phyloP scores from a whole-genome alignment of 495 filamentous ascomycete species.

The Xylona heveae region DNA sequence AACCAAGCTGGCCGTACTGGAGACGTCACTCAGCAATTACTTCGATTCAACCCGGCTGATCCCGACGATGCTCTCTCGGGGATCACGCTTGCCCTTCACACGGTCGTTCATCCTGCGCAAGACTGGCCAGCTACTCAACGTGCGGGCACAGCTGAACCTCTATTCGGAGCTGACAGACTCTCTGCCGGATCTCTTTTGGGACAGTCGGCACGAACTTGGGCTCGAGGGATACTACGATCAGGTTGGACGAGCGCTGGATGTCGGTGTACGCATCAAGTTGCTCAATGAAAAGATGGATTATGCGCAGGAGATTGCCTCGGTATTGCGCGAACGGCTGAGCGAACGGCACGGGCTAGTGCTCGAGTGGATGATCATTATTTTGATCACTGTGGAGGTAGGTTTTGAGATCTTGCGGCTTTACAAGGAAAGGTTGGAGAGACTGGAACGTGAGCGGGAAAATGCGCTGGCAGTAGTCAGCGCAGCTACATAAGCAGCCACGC shows the following conservation, averaged over 20 bases:
- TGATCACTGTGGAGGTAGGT: slow-evolving; percentile 79
- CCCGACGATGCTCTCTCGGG: slow-evolving; percentile 45
- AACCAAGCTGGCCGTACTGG: slow-evolving; percentile 90
- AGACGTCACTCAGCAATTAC: slow-evolving; percentile 61
- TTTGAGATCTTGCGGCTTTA: slow-evolving; percentile 43
- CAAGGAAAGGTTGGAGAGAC: slow-evolving; percentile 29
- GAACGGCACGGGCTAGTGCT: slow-evolving; percentile 70
- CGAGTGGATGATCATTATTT: slow-evolving; percentile 93
- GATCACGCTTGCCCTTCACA: slow-evolving; percentile 44
- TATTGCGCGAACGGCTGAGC: slow-evolving; percentile 70
- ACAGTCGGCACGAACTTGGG: slow-evolving; percentile 60
- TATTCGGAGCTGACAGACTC: slow-evolving; percentile 94
- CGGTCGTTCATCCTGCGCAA: slow-evolving; percentile 71
- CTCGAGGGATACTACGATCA: slow-evolving; percentile 88
- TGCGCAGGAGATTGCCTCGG: slow-evolving; percentile 82
- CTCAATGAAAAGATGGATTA: slow-evolving; percentile 97
- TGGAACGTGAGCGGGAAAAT: slow-evolving; percentile 17
- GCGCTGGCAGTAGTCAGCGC: no score
- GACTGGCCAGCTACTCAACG: slow-evolving; percentile 76
- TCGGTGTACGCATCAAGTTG: slow-evolving; percentile 76
- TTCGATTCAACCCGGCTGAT: slow-evolving; percentile 68
- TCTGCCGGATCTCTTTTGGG: slow-evolving; percentile 93
- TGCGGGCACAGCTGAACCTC: slow-evolving; percentile 84
- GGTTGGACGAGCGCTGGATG: slow-evolving; percentile 75
- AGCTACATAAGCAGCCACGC: no score